phyloP scores from a whole-genome alignment of 208 protist species.

The Polymyxa betae region DNA sequence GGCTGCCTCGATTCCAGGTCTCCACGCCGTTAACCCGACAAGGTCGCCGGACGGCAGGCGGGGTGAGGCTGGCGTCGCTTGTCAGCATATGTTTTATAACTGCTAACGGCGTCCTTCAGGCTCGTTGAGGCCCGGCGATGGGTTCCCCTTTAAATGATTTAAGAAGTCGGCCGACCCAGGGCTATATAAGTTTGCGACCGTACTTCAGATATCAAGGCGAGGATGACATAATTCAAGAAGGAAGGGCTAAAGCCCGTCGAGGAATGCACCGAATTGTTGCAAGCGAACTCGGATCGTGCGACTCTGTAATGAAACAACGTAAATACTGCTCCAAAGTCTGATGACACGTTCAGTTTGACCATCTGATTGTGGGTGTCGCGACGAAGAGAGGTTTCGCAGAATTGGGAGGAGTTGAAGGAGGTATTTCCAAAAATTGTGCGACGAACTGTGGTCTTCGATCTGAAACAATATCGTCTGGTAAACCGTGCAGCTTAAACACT shows the following conservation, averaged over 20 bases:
- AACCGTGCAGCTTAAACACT: too few relatives aligned
- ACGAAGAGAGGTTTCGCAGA: slow-evolving; percentile 33
- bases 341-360: slow-evolving; percentile 39
- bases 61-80: background rate
- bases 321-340: background rate
- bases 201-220: background rate
- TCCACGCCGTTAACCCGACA: background rate
- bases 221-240: too few relatives aligned
- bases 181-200: background rate
- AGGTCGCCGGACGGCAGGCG: background rate
- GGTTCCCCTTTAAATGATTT: background rate
- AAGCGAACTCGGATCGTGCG: background rate
- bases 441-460: too few relatives aligned
- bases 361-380: slow-evolving; percentile 38
- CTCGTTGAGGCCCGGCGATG: background rate
- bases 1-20: background rate
- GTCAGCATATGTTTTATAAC: background rate
- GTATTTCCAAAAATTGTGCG: too few relatives aligned
- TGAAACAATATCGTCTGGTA: too few relatives aligned
- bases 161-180: background rate
- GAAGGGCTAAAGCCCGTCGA: background rate
- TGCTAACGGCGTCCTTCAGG: background rate
- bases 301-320: background rate
- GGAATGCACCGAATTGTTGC: slow-evolving; percentile 6
- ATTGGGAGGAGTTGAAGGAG: too few relatives aligned